Base-by-base conservation (phyloP, 2,329 filamentous ascomycete species). In the Cytospora schulzeri region DNA sequence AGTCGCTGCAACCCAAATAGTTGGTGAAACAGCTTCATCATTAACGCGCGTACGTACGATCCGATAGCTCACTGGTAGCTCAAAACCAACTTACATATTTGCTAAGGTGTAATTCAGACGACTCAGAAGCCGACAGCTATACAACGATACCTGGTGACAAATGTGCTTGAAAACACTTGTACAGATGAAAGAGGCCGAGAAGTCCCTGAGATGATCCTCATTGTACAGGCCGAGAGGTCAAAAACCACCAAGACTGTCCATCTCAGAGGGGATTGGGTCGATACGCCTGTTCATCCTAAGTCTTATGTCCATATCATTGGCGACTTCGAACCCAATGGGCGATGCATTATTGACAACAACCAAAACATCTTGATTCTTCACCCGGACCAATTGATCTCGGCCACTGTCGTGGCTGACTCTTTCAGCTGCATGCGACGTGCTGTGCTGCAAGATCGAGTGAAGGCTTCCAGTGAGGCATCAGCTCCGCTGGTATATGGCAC, bases 381-480 rank as follows among this genome's bases (percentile, higher is more conserved):
- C 72, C 95, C 95, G 0, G 95, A 99, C 72, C 93, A 98, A 77
- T 85, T 99, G 38, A 90, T 99, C 60, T 98, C 95, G 2, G 91
- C 95, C 3, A 98, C 95, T 0, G 92, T 96, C 6, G 91, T 99
- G 52, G 93, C 93, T n/a, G 95, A 99, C 76, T 97, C 95, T 0
- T 97, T 98, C 74, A 89, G 88, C 28, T 99, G 95, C 73, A 89
- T 91, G 74, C 90, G 95, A 22, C 90, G 94, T 68, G 93, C 95
- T 33, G 94, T 98, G 1, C 84, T 99, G 29, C 93, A 98, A 75
- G 94, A 99, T 75, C 89, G 95, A 35, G 90, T 99, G 71, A 98
- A 98, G 76, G 92, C 92, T 11, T 94, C 93, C 0, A 90, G 89
- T 71, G 91, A 92, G 69, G 84, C 91, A 2, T 91, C 88, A 53